Evolutionary conservation across 2,329 filamentous ascomycete genomes (phyloP), one percentile per base, ranked within the genome.

Genomic region (Capronia americana): DNA sequence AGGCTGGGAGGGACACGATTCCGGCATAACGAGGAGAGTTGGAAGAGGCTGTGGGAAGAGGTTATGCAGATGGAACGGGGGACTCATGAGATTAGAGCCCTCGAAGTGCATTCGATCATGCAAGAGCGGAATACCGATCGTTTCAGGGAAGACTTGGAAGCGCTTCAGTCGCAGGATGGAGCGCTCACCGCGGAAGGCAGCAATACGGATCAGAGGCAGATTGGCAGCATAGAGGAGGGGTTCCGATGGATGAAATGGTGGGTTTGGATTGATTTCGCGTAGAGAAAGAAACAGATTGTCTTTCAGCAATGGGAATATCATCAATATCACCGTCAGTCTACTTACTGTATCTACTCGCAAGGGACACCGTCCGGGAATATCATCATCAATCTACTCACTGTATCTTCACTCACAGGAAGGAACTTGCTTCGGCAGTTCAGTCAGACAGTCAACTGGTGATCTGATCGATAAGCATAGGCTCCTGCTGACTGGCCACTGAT

Each of bases 21-120:
- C 60, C 60, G 68, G n/a, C 71, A 73, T 71, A 79, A 84, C 67
- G 77, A 79, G 38, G 72, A 75, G 7, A 85, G 80, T 63, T 87
- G 86, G 75, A 81, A 83, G 70, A 72, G 72, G 41, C 75, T 88
- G 26, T 88, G 86, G 86, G 78, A 85, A 60, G 81, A 85, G 66
- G 80, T 86, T 28, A 84, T 84, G 8, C 68, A 65, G 34, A 72
- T 81, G 60, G 57, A 68, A 8, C 57, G 61, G 23, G 66, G 60
- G 55, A 70, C 26, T 32, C 55, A 59, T n/a, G 63, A 72, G 46
- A 71, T 74, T 54, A 66, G 64, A n/a, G 56, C 65, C 28, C 66
- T 74, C 20, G 71, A 73, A 4, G 69, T 56, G 14, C 10, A 54
- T 14, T 51, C 41, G 2, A 3, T 61, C 23, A 11, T 53, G 3